phyloP scores from a whole-genome alignment of 73 alveolate species.

The Paramecium caudatum region DNA sequence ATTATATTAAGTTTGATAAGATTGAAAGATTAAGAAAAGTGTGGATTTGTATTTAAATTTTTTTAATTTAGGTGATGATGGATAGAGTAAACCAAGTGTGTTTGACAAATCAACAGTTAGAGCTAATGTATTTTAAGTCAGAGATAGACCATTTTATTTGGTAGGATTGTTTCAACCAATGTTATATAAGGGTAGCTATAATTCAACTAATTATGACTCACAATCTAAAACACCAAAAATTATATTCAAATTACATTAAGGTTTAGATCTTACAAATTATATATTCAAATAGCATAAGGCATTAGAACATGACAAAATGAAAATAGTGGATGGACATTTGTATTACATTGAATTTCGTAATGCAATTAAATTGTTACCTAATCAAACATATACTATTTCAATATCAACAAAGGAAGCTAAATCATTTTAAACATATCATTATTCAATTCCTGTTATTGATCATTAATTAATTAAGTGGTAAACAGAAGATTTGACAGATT shows the following conservation, averaged over 20 bases:
- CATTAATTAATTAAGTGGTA: slow-evolving; percentile 8
- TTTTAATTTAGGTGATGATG: slow-evolving; percentile 35
- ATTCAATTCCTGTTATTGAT: slow-evolving; percentile 20
- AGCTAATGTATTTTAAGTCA: background rate
- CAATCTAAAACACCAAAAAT: background rate
- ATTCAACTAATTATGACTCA: slow-evolving; percentile 57
- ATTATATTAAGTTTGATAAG: background rate
- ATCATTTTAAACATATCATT: background rate
- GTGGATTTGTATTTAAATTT: background rate
- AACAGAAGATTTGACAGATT: slow-evolving; percentile 43
- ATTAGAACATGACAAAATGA: slow-evolving; percentile 34
- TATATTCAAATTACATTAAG: background rate
- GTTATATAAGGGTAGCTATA: slow-evolving; percentile 22
- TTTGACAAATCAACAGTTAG: background rate
- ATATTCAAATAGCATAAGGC: background rate
- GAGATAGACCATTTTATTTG: slow-evolving; percentile 20
- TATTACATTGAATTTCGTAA: background rate
- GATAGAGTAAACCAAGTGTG: slow-evolving; percentile 2
- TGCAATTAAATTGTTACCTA: slow-evolving; percentile 28
- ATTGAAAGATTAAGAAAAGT: slow-evolving; percentile 55
- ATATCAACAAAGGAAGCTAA: slow-evolving; percentile 25
- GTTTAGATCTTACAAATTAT: background rate
- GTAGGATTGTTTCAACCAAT: slow-evolving; percentile 31
- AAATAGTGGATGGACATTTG: slow-evolving; percentile 41
- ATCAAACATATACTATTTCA: slow-evolving; percentile 17